Evolutionary conservation across 73 alveolate genomes (phyloP), one percentile per base, ranked within the genome.

Genomic region (Paramecium sonneborni): DNA sequence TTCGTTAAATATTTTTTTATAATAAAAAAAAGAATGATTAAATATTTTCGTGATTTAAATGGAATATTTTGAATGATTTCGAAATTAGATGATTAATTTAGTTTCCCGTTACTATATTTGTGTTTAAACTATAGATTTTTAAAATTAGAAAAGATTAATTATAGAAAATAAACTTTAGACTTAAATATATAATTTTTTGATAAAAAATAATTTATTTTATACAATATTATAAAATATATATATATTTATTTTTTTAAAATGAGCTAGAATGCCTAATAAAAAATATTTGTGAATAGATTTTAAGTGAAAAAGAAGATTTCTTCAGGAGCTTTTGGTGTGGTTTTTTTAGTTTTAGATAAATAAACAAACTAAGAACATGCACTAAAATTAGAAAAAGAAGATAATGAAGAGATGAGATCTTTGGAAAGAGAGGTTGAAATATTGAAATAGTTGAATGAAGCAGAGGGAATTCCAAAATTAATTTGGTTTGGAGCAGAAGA

Each of bases 401-500:
- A 79, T 79, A 79, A 79, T 79, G 90, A 79, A 43, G 90, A 79
- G 43, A 79, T 41, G 69, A 79, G 72, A 79, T 79, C 90, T 79
- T 44, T 79, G 21, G 90, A 79, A 14, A 79, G 74, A 28, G 90
- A 79, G 24, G 72, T 79, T 18, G 41, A 46, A 24, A 79, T 79
- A 8, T 8, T 79, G 28, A 44, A 39, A 39, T 24, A 79, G 11
- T 28, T 79, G 5, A 39, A 79, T 24, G 72, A 79, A 30, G 55
- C 90, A 18, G 44, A 23, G 15, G 90, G 90, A 23, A 39, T 32
- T 20, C 90, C 90, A 5, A 79, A 46, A 79, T 41, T 79, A 28
- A 79, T 79, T 5, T 79, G 90, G 90, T 26, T 18, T 43, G 90
- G 90, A 11, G 14, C 26, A 24, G 90, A 79, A 14, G 43, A 46